These are phyloP conservation scores for Neostapfia colusana DNA, from an alignment of 176 grass and related monocot species.

Conservation along the genomic window DNA sequence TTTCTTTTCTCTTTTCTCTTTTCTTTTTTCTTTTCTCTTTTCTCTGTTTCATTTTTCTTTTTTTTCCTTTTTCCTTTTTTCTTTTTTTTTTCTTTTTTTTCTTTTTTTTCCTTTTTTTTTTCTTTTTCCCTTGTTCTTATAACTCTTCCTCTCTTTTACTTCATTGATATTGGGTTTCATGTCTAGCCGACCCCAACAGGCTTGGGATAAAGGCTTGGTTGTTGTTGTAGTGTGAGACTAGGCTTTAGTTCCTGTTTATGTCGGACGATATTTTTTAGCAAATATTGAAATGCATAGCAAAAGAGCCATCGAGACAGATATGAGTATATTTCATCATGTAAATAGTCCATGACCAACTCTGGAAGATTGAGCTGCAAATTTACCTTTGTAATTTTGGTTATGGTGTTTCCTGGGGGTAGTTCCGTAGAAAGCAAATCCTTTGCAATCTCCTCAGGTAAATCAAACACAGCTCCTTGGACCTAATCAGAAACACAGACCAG, in stretches of 20 bases:
- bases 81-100: too few relatives aligned
- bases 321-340: neutral
- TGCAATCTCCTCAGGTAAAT: slow-evolving; percentile 93
- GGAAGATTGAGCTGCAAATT: slow-evolving; percentile 27
- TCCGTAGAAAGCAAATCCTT: slow-evolving; percentile 75
- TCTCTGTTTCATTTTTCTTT: too few relatives aligned
- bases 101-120: too few relatives aligned
- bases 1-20: too few relatives aligned
- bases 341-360: neutral
- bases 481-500: slow-evolving; percentile 37
- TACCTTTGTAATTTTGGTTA: slow-evolving; percentile 89
- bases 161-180: too few relatives aligned
- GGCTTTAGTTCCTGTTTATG: slow-evolving; percentile 8
- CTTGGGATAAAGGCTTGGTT: too few relatives aligned
- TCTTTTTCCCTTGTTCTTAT: too few relatives aligned
- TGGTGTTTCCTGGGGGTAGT: slow-evolving; percentile 75
- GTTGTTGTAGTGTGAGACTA: neutral
- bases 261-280: neutral
- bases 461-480: slow-evolving; percentile 93
- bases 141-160: too few relatives aligned
- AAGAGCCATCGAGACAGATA: slow-evolving; percentile 9
- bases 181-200: too few relatives aligned
- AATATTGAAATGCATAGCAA: neutral
- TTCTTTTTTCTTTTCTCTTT: too few relatives aligned
- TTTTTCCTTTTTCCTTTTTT: too few relatives aligned